Evolutionary conservation across 2,329 filamentous ascomycete species (phyloP), one percentile per base, ranked within the genome.

Genomic region (Epichloe sp.): DNA sequence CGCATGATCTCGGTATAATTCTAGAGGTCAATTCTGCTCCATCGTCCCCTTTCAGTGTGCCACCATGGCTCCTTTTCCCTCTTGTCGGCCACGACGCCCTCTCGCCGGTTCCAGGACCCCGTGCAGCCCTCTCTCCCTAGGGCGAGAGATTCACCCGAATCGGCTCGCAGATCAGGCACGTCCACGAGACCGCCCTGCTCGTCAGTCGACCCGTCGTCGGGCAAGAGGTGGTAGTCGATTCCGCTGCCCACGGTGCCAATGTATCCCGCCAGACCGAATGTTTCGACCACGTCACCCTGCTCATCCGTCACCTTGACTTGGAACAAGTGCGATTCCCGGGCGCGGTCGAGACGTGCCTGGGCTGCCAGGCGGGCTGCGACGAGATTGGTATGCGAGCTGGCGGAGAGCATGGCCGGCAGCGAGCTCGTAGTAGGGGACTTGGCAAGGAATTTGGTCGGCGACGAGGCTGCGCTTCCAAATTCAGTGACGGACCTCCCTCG

Each of bases 271-370:
- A 87, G 65, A 4, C 71, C 72, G 48, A 76, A 78, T 2, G 72
- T 71, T 34, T 82, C 74, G 1, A 72, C 62, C 1, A 79, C 57
- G 1, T 65, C 63, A 1, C 78, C 78, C 14, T 73, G 64, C 53
- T 79, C 76, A 53, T 76, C 72, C 2, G 70, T 62, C 2, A 88
- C 73, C 11, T 79, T 75, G 37, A 88, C 71, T 7, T 72, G 71
- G 60, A 82, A 82, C 15, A 73, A 70, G 1, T 80, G 79, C 1
- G 67, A 59, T 23, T 68, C 67, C 21, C 74, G 71, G 0, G 81
- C 80, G 19, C 74, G 71, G 38, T 85, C 77, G 21, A 87, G 74
- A 1, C 85, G 75, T 0, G 73, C 66, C 62, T 89, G 85, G 0
- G 85, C 85, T 15, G 79, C 76, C 6, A 81, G 68, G 0, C 85